These are phyloP conservation scores for Skeletonema marinoi DNA, from an alignment of 108 stramenopile genomes.

Conservation along the genomic window DNA sequence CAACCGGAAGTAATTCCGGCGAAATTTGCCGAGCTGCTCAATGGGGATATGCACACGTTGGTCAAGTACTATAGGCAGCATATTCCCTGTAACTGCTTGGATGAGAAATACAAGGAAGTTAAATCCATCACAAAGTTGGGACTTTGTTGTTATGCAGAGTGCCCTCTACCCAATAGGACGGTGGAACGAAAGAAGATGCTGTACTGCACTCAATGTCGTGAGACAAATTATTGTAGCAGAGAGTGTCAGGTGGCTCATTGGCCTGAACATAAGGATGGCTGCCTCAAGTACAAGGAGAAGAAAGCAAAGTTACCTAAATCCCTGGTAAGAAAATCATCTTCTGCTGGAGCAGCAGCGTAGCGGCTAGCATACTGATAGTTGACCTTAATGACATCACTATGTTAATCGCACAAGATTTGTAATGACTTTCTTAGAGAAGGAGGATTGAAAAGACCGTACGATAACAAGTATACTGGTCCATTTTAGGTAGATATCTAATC, in stretches of 20 bases:
- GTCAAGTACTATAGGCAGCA: background rate
- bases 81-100: background rate
- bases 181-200: background rate
- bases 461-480: too few species aligned
- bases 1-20: too few species aligned
- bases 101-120: background rate
- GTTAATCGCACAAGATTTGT: too few species aligned
- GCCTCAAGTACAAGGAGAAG: too few species aligned
- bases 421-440: too few species aligned
- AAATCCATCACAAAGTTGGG: background rate
- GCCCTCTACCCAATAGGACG: background rate
- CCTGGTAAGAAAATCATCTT: background rate
- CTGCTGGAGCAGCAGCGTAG: too few species aligned
- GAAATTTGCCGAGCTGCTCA: background rate
- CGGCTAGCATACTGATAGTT: too few species aligned
- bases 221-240: background rate
- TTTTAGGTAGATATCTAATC: too few species aligned
- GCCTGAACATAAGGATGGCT: background rate
- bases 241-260: background rate
- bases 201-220: background rate
- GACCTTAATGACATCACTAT: too few species aligned
- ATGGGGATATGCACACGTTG: background rate
- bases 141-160: background rate
- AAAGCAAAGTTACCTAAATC: too few species aligned
- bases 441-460: too few species aligned